phyloP scores from a whole-genome alignment of 202 grass and related monocot genomes.

The Eragrostis tef region DNA sequence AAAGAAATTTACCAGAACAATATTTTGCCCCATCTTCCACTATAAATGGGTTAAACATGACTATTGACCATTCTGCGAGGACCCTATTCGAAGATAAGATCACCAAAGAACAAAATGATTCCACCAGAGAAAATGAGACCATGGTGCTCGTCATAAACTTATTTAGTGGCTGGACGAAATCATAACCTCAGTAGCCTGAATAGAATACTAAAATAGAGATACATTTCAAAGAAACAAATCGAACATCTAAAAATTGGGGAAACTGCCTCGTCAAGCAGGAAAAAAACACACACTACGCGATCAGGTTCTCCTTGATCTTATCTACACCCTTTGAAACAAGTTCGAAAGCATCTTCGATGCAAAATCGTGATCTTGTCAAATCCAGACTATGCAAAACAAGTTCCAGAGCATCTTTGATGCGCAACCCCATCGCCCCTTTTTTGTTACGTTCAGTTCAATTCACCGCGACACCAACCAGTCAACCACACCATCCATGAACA shows the following conservation, averaged over 20 bases:
- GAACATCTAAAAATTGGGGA: not conserved
- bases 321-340: not conserved
- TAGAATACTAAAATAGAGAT: not conserved
- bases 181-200: not conserved
- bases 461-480: not conserved
- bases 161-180: not conserved
- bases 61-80: not conserved
- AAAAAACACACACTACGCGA: not conserved
- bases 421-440: not conserved
- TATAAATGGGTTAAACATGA: not conserved
- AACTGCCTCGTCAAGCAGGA: not conserved
- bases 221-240: constrained; percentile 5
- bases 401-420: not conserved
- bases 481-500: not conserved
- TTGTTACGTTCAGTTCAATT: not conserved
- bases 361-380: not conserved
- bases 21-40: not conserved
- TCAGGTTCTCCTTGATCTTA: not conserved
- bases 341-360: not conserved
- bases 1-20: not conserved
- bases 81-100: constrained; percentile 10
- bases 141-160: not conserved
- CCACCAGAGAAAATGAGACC: not conserved
- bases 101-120: not conserved
- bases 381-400: not conserved